A percentile compares a stretch with the other conserved stretches of the same genome.
Evolutionary conservation across 139 green algal species (phyloP).

Genomic region (Haematococcus lacustris): DNA sequence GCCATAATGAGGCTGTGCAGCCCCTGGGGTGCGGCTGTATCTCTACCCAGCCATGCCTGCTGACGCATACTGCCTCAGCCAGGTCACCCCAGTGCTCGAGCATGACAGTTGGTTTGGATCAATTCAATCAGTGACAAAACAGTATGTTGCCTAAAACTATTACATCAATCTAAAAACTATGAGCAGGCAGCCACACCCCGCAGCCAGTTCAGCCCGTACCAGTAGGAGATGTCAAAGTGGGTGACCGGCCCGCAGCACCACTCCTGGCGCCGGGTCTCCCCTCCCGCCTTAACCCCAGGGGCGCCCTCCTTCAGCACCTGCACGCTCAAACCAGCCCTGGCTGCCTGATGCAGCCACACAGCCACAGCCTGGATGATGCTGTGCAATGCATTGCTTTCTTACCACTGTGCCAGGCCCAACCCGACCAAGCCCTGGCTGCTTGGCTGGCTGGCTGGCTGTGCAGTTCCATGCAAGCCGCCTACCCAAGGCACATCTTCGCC

Average conservation of each 20-base stretch:
- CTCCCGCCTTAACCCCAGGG: constrained; percentile 25
- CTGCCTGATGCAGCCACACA: neutral
- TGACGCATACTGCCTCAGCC: too few relatives aligned
- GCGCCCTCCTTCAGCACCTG: constrained; percentile 35
- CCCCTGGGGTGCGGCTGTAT: neutral
- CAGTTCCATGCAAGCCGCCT: too few relatives aligned
- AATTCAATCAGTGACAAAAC: neutral
- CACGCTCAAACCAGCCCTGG: neutral
- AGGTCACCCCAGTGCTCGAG: too few relatives aligned
- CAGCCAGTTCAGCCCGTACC: neutral
- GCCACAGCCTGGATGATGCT: neutral
- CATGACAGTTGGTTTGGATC: neutral
- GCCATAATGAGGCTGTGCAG: neutral
- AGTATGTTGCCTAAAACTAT: neutral
- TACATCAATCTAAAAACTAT: neutral
- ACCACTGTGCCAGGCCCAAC: neutral
- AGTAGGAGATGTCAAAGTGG: constrained; percentile 62
- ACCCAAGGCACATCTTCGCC: neutral
- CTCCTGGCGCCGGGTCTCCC: constrained; percentile 29
- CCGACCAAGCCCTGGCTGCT: neutral
- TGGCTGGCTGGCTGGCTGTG: neutral
- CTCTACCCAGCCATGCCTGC: neutral
- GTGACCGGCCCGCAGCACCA: constrained; percentile 52
- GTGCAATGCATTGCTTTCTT: neutral
- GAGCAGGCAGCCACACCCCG: neutral